phyloP scores from a whole-genome alignment of 805 yeast species.

The Yarrowia divulgata region DNA sequence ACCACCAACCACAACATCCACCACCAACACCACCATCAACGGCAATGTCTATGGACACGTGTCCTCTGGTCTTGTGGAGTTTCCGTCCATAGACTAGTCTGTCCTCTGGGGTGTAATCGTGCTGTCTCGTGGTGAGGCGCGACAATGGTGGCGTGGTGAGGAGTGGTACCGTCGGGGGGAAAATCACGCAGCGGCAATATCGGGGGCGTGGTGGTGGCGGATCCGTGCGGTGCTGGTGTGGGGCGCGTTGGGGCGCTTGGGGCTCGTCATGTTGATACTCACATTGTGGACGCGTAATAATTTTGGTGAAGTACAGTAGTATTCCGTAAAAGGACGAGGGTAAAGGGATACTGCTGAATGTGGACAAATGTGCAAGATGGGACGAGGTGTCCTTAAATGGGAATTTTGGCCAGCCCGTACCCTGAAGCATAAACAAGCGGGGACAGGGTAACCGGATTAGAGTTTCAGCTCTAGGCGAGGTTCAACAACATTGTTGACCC shows the following conservation, averaged over 20 bases:
- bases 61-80: background rate
- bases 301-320: constrained; percentile 37
- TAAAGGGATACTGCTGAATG: constrained; percentile 39
- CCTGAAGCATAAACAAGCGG: constrained; percentile 37
- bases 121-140: background rate
- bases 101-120: too few relatives aligned
- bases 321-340: constrained; percentile 39
- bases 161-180: background rate
- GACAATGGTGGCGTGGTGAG: background rate
- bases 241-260: constrained; percentile 4
- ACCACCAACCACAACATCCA: too few relatives aligned
- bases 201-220: constrained; percentile 1
- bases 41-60: too few relatives aligned
- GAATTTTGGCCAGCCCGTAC: constrained; percentile 32
- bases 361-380: constrained; percentile 37
- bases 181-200: constrained; percentile 9
- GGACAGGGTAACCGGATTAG: constrained; percentile 18
- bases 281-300: constrained; percentile 39
- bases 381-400: constrained; percentile 37
- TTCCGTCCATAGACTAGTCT: background rate
- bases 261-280: constrained; percentile 25
- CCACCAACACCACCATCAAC: background rate
- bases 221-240: background rate
- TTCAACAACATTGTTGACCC: constrained; percentile 9
- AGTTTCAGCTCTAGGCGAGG: constrained; percentile 6